These are phyloP conservation scores for Chrysanthemum makinoi DNA, from an alignment of 129 eudicot species.

Conservation along the genomic window DNA sequence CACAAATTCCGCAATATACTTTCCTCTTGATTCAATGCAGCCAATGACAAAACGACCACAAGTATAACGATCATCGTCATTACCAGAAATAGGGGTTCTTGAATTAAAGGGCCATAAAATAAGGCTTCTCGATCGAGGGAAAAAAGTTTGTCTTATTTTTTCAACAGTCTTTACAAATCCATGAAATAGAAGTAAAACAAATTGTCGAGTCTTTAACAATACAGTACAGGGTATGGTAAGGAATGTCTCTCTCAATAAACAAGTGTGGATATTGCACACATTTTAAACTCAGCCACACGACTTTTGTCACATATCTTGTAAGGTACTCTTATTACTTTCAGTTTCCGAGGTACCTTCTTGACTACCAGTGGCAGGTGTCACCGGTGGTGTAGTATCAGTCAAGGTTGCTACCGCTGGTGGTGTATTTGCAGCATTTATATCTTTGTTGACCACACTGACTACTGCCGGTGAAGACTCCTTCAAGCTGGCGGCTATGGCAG, in stretches of 20 bases:
- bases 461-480: slow-evolving; percentile 28
- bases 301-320: slow-evolving; percentile 31
- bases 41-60: too few species aligned
- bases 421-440: slow-evolving; percentile 12
- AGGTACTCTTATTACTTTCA: slow-evolving; percentile 21
- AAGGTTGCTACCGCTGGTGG: neutral
- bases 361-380: neutral
- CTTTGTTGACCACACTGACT: slow-evolving; percentile 18
- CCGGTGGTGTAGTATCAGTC: slow-evolving; percentile 13
- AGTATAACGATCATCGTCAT: too few species aligned
- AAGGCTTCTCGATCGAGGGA: too few species aligned
- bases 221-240: slow-evolving; percentile 2
- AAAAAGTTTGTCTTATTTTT: slow-evolving; percentile 6
- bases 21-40: too few species aligned
- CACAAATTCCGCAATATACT: too few species aligned
- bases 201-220: slow-evolving; percentile 34
- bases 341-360: slow-evolving; percentile 16
- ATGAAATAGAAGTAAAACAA: slow-evolving; percentile 29
- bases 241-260: slow-evolving; percentile 1
- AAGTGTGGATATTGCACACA: slow-evolving; percentile 15
- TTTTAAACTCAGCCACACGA: slow-evolving; percentile 12
- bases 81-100: too few species aligned
- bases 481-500: slow-evolving; percentile 45
- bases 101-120: too few species aligned
- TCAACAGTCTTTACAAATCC: slow-evolving; percentile 22